Conservation (phyloP, 148 eudicot species). For the Diospyros kaki region DNA sequence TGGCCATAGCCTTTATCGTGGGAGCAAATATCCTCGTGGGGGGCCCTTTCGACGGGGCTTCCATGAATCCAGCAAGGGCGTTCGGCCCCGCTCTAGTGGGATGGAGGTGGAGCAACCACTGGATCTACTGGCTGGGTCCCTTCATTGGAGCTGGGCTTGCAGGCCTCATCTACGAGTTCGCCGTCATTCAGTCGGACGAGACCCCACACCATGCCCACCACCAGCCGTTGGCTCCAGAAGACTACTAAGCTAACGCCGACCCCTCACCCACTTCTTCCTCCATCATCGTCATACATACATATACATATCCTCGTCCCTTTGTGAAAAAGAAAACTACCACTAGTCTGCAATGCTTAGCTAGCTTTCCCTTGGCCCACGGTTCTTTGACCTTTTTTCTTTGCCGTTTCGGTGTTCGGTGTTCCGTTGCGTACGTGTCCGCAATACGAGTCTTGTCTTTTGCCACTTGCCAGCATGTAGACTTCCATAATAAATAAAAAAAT, state of each 20-base stretch:
- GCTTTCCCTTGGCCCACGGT: too few relatives aligned
- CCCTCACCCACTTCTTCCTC: too few relatives aligned
- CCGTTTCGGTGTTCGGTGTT: too few relatives aligned
- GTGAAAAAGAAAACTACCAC: too few relatives aligned
- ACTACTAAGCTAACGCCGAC: slow-evolving; percentile 31
- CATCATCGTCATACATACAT: too few relatives aligned
- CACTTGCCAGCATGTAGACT: too few relatives aligned
- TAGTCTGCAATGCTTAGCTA: too few relatives aligned
- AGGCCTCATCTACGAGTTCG: slow-evolving; percentile 50
- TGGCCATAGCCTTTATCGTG: slow-evolving; percentile 42
- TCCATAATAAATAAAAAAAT: too few relatives aligned
- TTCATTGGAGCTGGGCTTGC: slow-evolving; percentile 40
- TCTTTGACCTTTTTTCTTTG: too few relatives aligned
- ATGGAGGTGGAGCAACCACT: slow-evolving; percentile 52
- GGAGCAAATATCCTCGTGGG: slow-evolving; percentile 52
- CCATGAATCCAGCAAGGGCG: slow-evolving; percentile 56
- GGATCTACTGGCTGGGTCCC: slow-evolving; percentile 57
- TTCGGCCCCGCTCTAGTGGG: slow-evolving; percentile 56
- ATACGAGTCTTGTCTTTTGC: too few relatives aligned
- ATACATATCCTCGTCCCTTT: too few relatives aligned
- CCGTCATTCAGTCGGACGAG: slow-evolving; percentile 37
- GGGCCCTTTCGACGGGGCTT: slow-evolving; percentile 46
- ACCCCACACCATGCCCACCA: slow-evolving; percentile 29
- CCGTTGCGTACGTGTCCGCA: too few relatives aligned
- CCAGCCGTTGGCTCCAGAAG: slow-evolving; percentile 74